Base-by-base conservation (phyloP, 768 basidiomycete genomes). In the Mycena venus region DNA sequence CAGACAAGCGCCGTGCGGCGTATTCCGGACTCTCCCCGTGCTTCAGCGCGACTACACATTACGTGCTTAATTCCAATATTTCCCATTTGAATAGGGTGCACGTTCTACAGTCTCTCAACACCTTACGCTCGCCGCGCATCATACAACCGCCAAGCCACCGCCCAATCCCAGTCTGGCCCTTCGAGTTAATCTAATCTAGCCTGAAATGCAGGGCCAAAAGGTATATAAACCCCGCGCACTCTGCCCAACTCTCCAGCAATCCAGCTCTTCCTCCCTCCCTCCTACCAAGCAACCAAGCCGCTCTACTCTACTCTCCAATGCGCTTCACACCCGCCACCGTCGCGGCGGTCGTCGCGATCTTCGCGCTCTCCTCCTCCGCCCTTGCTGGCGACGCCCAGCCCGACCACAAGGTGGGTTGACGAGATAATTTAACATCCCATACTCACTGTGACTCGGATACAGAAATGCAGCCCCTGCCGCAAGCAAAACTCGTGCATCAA, bases 181-280 rank as follows among this genome's bases (percentile, higher is more conserved):
- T 40, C n/a, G 23, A 21, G 17, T 40, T 60, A 32, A 69, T 69
- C 44, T 60, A 32, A 69, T 69, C 44, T 69, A 69, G 7, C 68
- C 59, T 69, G 34, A 12, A 61, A 51, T 49, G 36, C 3, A 31
- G 11, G 9, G 19, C 34, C 15, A 36, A 2, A 10, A 11, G 44
- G 44, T 69, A 69, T 69, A 69, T 53, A 69, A 44, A 34, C 55
- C 31, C 21, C n/a, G 32, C 27, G 12, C 19, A n/a, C 27, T 25
- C 59, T 47, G 19, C 44, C 19, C 42, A 14, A 63, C 10, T 69
- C 66, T 29, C 21, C 67, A 68, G 58, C 67, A 68, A 19, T 68
- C 40, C 66, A 68, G 66, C 66, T 44, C 66, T 58, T 62, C 53
- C 40, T 60, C 58, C 12, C 21, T 29, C 17, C 12, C 66, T 31